phyloP scores from a whole-genome alignment of 768 basidiomycete species.

The Leccinellum rugosiceps region DNA sequence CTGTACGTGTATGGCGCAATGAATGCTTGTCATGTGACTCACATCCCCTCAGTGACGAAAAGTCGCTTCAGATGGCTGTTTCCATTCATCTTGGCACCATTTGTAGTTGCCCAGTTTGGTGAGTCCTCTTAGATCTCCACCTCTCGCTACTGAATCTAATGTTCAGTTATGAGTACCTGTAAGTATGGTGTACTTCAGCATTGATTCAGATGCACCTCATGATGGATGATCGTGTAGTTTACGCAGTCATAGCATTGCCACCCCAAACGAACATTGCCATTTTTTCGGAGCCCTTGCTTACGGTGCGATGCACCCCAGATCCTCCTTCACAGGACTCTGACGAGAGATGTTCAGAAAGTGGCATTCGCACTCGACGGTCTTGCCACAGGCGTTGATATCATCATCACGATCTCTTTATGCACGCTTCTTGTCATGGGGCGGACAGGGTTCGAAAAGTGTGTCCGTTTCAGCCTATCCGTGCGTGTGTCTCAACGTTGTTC shows the following conservation, averaged over 20 bases:
- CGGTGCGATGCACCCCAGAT: conserved; percentile 4
- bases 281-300: conserved; percentile 18
- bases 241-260: conserved; percentile 12
- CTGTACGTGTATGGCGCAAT: conserved; percentile 9
- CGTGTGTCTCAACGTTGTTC: not conserved
- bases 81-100: conserved; percentile 14
- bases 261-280: conserved; percentile 14
- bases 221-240: conserved; percentile 6
- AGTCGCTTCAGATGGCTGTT: conserved; percentile 18
- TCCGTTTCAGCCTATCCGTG: not conserved
- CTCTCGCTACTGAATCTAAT: not conserved
- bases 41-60: conserved; percentile 9
- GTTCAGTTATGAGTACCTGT: conserved; percentile 17
- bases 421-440: conserved; percentile 24
- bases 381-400: conserved; percentile 16
- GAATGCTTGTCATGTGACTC: not conserved
- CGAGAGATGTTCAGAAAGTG: conserved; percentile 7
- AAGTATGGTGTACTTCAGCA: not conserved
- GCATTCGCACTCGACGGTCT: conserved; percentile 11
- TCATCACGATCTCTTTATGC: conserved; percentile 21
- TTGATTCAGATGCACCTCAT: conserved; percentile 1
- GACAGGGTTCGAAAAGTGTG: conserved; percentile 21
- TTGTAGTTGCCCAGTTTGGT: conserved; percentile 19
- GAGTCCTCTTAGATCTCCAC: not conserved
- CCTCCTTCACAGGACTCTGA: conserved; percentile 2